A percentile compares a stretch with the other conserved stretches of the same genome.
These are phyloP conservation scores for Corymbia maculata DNA, from an alignment of 345 rosid genomes.

Conservation along the genomic window DNA sequence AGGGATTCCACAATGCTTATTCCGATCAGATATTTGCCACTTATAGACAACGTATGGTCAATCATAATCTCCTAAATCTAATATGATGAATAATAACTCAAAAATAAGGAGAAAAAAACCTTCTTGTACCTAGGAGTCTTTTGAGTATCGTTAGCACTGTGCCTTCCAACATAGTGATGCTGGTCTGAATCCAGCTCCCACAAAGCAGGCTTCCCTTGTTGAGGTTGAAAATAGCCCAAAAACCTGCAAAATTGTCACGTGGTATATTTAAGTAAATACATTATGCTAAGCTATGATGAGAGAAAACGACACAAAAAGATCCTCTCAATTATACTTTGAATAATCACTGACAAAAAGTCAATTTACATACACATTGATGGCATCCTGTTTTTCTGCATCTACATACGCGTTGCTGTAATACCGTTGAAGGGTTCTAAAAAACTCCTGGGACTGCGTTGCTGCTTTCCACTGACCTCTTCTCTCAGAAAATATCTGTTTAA, in stretches of 20 bases:
- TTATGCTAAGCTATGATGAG: background rate
- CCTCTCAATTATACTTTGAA: background rate
- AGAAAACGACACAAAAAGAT: background rate
- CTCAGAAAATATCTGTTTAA: slow-evolving; percentile 76
- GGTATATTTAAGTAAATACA: background rate
- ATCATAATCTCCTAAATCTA: background rate
- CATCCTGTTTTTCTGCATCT: slow-evolving; percentile 94
- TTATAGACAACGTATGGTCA: background rate
- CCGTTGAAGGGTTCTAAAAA: slow-evolving; percentile 84
- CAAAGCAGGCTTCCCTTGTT: slow-evolving; percentile 74
- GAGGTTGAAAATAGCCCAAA: slow-evolving; percentile 97
- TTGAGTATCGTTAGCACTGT: slow-evolving; percentile 16
- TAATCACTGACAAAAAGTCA: background rate
- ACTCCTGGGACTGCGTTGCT: slow-evolving; percentile 93
- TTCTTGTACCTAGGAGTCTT: slow-evolving; percentile 43
- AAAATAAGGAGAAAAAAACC: background rate
- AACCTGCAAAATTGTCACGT: slow-evolving; percentile 36
- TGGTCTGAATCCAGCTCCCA: slow-evolving; percentile 98
- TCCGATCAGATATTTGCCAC: background rate
- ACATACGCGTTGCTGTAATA: slow-evolving; percentile 92
- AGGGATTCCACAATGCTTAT: background rate
- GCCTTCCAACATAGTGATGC: slow-evolving; percentile 49
- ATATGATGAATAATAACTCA: background rate
- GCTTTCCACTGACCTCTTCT: slow-evolving; percentile 99
- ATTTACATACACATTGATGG: slow-evolving; percentile 79